Conservation (phyloP, 495 filamentous ascomycete species). For the Aspergillus funiculosus region DNA sequence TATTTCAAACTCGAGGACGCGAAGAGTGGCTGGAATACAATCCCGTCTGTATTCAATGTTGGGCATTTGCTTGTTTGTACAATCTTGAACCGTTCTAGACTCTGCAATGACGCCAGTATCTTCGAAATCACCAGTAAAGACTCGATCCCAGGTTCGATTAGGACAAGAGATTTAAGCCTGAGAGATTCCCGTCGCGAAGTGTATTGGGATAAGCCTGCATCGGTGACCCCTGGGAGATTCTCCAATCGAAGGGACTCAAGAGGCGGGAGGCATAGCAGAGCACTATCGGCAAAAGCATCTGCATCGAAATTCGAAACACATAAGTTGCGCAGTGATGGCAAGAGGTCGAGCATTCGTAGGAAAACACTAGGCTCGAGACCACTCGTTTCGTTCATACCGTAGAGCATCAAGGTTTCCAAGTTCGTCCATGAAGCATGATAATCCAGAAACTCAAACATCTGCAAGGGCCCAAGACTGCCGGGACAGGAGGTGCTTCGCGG, state of each 20-base stretch:
- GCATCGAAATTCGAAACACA: conserved; percentile 67
- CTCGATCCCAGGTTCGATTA: conserved; percentile 61
- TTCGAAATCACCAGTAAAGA: conserved; percentile 67
- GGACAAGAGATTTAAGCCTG: conserved; percentile 53
- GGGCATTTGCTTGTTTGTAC: conserved; percentile 60
- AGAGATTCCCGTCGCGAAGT: conserved; percentile 52
- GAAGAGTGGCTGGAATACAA: conserved; percentile 64
- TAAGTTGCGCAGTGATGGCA: conserved; percentile 68
- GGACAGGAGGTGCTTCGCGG: conserved; percentile 43
- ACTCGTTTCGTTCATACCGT: conserved; percentile 53
- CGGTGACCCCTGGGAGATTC: conserved; percentile 70
- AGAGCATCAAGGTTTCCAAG: conserved; percentile 69
- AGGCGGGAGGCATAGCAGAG: conserved; percentile 62
- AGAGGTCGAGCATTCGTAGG: conserved; percentile 57
- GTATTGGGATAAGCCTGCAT: conserved; percentile 67
- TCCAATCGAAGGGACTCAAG: conserved; percentile 71
- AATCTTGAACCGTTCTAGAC: conserved; percentile 61
- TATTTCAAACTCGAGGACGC: conserved; percentile 60
- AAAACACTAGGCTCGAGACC: conserved; percentile 61
- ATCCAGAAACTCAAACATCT: conserved; percentile 62
- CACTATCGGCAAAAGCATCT: conserved; percentile 66
- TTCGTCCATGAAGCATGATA: conserved; percentile 66
- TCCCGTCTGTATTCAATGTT: conserved; percentile 49
- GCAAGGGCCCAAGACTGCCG: conserved; percentile 52
- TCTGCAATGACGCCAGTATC: conserved; percentile 60